Evolutionary conservation across 495 filamentous ascomycete genomes (phyloP).

Genomic region (Penicillium samsonianum): DNA sequence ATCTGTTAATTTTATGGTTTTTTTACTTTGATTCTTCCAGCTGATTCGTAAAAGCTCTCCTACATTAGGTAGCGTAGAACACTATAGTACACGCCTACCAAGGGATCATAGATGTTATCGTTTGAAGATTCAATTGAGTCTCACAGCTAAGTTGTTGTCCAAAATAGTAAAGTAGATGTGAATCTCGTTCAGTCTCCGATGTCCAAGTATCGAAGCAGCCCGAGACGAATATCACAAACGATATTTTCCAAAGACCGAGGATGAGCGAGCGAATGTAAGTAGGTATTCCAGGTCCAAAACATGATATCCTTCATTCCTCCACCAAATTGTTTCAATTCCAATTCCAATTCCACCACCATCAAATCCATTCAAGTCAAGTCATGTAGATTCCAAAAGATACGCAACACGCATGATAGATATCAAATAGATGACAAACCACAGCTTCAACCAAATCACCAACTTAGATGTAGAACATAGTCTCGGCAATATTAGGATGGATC

Average conservation of each 20-base stretch:
- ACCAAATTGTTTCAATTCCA: background rate
- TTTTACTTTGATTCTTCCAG: background rate
- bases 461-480: constrained; percentile 83
- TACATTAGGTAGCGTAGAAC: background rate
- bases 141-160: background rate
- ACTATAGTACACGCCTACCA: background rate
- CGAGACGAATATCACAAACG: background rate
- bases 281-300: background rate
- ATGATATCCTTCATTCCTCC: background rate
- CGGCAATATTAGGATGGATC: constrained; percentile 53
- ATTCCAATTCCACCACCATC: background rate
- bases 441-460: background rate
- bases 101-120: background rate
- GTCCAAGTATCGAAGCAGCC: background rate
- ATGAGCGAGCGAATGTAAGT: background rate
- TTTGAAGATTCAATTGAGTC: background rate
- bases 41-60: background rate
- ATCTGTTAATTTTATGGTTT: background rate
- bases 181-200: background rate
- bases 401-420: background rate
- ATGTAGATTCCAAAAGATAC: background rate
- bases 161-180: background rate
- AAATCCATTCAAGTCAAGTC: constrained; percentile 1
- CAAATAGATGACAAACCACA: background rate
- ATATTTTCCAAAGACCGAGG: background rate